Evolutionary conservation across 371 early-diverging fungal species (phyloP).

Genomic region (Zancudomyces culisetae): DNA sequence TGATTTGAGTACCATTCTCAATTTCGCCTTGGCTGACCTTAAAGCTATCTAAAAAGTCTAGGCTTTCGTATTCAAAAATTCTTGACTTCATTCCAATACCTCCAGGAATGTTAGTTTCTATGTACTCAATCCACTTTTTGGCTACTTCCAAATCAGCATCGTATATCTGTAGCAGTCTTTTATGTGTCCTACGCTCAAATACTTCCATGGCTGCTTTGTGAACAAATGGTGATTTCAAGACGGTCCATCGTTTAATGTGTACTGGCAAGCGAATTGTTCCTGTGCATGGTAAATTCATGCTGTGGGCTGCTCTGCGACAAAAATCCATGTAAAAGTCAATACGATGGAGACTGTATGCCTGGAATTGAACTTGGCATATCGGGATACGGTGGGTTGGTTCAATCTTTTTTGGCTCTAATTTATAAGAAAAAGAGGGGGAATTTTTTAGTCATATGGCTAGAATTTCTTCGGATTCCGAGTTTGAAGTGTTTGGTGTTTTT

Average conservation of each 20-base stretch:
- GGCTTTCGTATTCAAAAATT: slow-evolving; percentile 38
- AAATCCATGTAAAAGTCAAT: slow-evolving; percentile 77
- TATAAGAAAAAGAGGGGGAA: no score
- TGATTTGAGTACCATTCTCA: slow-evolving; percentile 10
- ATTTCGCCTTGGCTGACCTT: background rate
- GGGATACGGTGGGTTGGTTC: slow-evolving; percentile 12
- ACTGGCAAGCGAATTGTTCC: slow-evolving; percentile 55
- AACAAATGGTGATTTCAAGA: slow-evolving; percentile 82
- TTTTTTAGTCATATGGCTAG: no score
- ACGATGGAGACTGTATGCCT: slow-evolving; percentile 32
- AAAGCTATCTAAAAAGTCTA: slow-evolving; percentile 7
- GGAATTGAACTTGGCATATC: slow-evolving; percentile 18
- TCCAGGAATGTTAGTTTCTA: slow-evolving; percentile 49
- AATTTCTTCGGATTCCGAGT: no score
- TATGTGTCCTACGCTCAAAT: slow-evolving; percentile 80
- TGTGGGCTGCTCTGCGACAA: slow-evolving; percentile 58
- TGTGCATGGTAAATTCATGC: slow-evolving; percentile 55
- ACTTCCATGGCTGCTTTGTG: slow-evolving; percentile 91
- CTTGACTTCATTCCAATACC: slow-evolving; percentile 60
- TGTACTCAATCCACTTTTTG: slow-evolving; percentile 51
- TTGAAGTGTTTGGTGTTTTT: no score
- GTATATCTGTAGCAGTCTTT: slow-evolving; percentile 61
- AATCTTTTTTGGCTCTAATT: slow-evolving; percentile 8
- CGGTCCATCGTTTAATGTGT: slow-evolving; percentile 70
- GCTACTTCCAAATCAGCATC: slow-evolving; percentile 61